Percentiles rank a stretch among this genome's conserved stretches.
Conservation (phyloP, 164 flowering plant species). For the Piper betle region DNA sequence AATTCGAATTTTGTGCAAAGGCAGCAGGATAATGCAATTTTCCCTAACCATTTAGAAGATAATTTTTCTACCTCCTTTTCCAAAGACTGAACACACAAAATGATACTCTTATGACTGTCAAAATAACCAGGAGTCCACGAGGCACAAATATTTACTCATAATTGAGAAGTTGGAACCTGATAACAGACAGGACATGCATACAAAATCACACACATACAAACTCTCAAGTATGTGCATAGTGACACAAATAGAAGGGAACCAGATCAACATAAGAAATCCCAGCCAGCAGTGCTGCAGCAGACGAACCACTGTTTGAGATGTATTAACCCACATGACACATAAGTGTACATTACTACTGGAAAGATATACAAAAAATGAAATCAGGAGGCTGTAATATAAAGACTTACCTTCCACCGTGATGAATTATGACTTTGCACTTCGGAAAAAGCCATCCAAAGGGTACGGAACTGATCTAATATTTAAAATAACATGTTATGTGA, state of each 20-base stretch:
- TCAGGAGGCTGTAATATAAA: neutral
- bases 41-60: neutral
- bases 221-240: neutral
- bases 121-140: neutral
- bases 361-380: neutral
- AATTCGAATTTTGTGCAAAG: neutral
- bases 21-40: neutral
- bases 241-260: neutral
- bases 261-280: slow-evolving; percentile 78
- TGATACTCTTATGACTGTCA: neutral
- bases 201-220: neutral
- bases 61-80: neutral
- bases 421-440: slow-evolving; percentile 64
- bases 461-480: slow-evolving; percentile 30
- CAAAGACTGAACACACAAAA: neutral
- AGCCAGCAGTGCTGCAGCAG: slow-evolving; percentile 79
- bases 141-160: too few species aligned
- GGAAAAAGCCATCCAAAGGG: slow-evolving; percentile 83
- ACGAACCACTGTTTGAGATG: slow-evolving; percentile 55
- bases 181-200: neutral
- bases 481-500: neutral
- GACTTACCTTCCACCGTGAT: slow-evolving; percentile 91
- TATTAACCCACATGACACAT: neutral
- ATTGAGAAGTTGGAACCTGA: neutral
- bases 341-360: neutral